Evolutionary conservation across 2,329 filamentous ascomycete species (phyloP), one percentile per base, ranked within the genome.

Genomic region (Alternaria angustiovoidea): DNA sequence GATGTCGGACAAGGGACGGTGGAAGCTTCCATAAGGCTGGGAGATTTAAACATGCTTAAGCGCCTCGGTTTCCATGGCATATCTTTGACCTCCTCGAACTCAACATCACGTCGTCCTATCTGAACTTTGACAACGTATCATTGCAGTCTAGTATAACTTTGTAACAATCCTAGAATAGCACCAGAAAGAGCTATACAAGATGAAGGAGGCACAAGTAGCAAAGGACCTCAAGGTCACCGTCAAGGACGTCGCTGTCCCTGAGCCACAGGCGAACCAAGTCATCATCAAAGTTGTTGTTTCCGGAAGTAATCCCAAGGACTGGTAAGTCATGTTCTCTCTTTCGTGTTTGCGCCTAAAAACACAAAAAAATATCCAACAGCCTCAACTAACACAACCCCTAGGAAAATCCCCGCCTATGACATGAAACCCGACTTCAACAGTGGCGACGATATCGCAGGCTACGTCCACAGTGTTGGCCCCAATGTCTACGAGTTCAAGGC

Each of bases 401-500:
- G 73, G 72, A 77, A 78, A 61, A 57, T 71, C 12, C 65, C 65
- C 0, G 57, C 70, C 43, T 68, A 46, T 1, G 22, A 56, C 3
- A 38, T 64, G 1, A 63, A 70, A 7, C 63, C 72, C 48, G 58
- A 64, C 38, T 57, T 66, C 16, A 86, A 87, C 75, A 69, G 77
- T 18, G 85, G 85, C 53, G 85, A 87, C 57, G 85, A 87, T 69
- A 84, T 87, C 42, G 84, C 85, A 2, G 84, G 84, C 43, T 78
- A 83, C 28, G 81, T 89, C 8, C 81, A 87, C 64, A 78, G 81
- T 59, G 84, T 88, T 22, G 87, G 87, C 20, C 70, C 78, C 41
- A 79, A 84, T 38, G 86, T 89, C 2, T 82, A 75, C 57, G 86
- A 87, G 65, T 88, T 88, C 80, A 83, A 83, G 61, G 76, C 78